These are phyloP conservation scores for Metschnikowia aberdeeniae DNA, from an alignment of 805 yeast genomes.

Conservation along the genomic window DNA sequence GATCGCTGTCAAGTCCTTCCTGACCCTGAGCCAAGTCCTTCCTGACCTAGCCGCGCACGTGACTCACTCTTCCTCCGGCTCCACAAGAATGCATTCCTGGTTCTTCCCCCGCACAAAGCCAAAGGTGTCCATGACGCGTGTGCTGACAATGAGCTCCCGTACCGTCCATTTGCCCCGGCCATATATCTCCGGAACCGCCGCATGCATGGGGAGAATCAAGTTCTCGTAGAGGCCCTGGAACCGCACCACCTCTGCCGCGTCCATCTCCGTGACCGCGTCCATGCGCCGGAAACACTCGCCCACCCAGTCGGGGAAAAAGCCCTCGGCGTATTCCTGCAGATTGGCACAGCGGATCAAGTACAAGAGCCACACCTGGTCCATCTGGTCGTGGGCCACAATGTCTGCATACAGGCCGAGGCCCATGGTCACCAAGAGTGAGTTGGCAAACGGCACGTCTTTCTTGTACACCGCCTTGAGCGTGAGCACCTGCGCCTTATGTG, in stretches of 20 bases:
- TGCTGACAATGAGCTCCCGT: conserved; percentile 46
- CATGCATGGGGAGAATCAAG: conserved; percentile 45
- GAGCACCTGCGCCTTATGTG: conserved; percentile 42
- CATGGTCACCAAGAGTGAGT: conserved; percentile 50
- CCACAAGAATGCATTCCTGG: conserved; percentile 40
- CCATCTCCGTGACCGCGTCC: conserved; percentile 34
- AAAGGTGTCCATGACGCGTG: conserved; percentile 47
- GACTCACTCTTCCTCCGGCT: not conserved
- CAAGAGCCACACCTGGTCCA: conserved; percentile 56
- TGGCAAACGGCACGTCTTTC: conserved; percentile 49
- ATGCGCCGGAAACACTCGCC: conserved; percentile 34
- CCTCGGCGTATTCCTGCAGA: conserved; percentile 27
- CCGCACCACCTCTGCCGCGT: conserved; percentile 52
- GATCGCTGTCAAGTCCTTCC: no score
- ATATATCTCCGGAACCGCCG: conserved; percentile 56
- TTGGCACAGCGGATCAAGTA: conserved; percentile 62
- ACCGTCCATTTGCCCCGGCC: conserved; percentile 48
- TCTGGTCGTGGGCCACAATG: conserved; percentile 42
- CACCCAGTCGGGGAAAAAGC: conserved; percentile 51
- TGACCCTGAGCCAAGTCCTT: no score
- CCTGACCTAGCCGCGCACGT: no score
- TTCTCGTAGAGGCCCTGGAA: conserved; percentile 51
- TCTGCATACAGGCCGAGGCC: conserved; percentile 56
- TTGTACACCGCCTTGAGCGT: conserved; percentile 58
- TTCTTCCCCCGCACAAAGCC: conserved; percentile 46